A percentile compares a stretch with the other conserved stretches of the same genome.
These are phyloP conservation scores for Mortierella hygrophila DNA, from an alignment of 192 early-diverging fungal genomes.

Conservation along the genomic window DNA sequence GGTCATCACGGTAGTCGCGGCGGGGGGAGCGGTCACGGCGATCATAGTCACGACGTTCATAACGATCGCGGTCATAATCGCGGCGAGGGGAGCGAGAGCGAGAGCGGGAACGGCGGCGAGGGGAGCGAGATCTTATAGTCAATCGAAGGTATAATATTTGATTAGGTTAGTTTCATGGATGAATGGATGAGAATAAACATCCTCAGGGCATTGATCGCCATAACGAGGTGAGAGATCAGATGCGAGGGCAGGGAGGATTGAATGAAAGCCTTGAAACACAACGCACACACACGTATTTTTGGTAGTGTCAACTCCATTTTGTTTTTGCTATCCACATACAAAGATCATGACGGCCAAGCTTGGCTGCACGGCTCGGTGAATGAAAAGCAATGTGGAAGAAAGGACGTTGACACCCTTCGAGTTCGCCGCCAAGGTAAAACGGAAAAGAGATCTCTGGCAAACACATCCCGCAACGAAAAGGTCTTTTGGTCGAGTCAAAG, in stretches of 20 bases:
- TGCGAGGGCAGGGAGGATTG: not conserved
- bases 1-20: conserved; percentile 25
- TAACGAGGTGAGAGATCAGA: not conserved
- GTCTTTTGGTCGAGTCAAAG: not conserved
- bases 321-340: conserved; percentile 37
- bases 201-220: not conserved
- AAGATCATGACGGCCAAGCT: conserved; percentile 28
- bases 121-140: conserved; percentile 31
- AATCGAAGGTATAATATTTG: not conserved
- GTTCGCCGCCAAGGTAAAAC: not conserved
- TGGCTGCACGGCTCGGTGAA: conserved; percentile 37
- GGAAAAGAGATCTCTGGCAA: not conserved
- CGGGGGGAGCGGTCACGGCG: conserved; percentile 19
- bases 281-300: not conserved
- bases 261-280: not conserved
- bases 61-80: conserved; percentile 33
- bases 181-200: not conserved
- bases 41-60: conserved; percentile 14
- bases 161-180: not conserved
- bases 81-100: conserved; percentile 43
- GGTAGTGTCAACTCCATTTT: not conserved
- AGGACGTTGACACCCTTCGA: conserved; percentile 1
- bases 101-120: conserved; percentile 30
- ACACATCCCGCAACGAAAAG: not conserved
- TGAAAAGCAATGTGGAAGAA: conserved; percentile 14